phyloP scores from a whole-genome alignment of 768 basidiomycete genomes.

The Atractiella rhizophila region DNA sequence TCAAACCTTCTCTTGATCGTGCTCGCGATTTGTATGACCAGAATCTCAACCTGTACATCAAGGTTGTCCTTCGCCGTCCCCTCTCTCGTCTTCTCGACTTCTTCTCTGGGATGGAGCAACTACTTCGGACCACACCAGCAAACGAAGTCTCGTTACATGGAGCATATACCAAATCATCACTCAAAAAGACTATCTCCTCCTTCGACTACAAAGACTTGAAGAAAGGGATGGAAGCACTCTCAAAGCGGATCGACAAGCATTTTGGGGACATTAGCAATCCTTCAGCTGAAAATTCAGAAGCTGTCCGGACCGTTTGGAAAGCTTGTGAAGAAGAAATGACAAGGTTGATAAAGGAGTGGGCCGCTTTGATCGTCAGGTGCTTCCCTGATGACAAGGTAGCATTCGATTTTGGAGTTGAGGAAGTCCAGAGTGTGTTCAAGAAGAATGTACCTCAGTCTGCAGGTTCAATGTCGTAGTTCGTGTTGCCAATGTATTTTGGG shows the following conservation, averaged over 20 bases:
- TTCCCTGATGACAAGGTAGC: slow-evolving; percentile 27
- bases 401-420: slow-evolving; percentile 5
- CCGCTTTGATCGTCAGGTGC: slow-evolving; percentile 43
- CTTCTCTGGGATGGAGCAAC: slow-evolving; percentile 74
- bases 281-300: slow-evolving; percentile 17
- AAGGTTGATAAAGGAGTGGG: slow-evolving; percentile 43
- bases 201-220: slow-evolving; percentile 66
- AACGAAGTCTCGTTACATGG: slow-evolving; percentile 48
- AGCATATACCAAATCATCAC: slow-evolving; percentile 43
- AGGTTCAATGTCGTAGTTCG: no score
- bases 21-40: slow-evolving; percentile 73
- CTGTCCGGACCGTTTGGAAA: slow-evolving; percentile 67
- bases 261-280: slow-evolving; percentile 35
- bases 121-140: slow-evolving; percentile 51
- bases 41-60: slow-evolving; percentile 62
- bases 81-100: slow-evolving; percentile 75
- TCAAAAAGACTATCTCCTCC: slow-evolving; percentile 71
- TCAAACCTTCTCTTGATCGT: slow-evolving; percentile 34
- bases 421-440: background rate
- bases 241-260: slow-evolving; percentile 85
- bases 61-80: slow-evolving; percentile 58
- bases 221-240: slow-evolving; percentile 60
- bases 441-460: no score
- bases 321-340: slow-evolving; percentile 65
- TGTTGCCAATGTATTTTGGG: no score